Conservation (phyloP, 176 grass and related monocot species). For the Juncus inflexus region DNA sequence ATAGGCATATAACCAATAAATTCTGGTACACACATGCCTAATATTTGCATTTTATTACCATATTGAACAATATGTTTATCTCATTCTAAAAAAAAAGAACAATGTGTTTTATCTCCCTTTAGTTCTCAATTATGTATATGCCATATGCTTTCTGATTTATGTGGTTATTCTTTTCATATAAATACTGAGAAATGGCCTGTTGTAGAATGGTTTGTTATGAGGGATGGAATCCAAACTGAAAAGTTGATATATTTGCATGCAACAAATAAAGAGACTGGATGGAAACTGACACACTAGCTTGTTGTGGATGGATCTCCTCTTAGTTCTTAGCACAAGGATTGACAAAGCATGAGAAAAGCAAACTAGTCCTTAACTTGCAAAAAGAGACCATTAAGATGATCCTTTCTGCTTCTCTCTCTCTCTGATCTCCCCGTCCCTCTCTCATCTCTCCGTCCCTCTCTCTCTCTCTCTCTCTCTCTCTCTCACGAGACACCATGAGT, state of each 20-base stretch:
- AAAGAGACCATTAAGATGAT: slow-evolving; percentile 24
- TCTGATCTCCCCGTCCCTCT: neutral
- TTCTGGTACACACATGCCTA: too few relatives aligned
- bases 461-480: slow-evolving; percentile 14
- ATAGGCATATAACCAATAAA: too few relatives aligned
- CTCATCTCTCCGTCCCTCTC: neutral
- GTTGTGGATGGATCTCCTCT: neutral
- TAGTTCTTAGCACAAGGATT: neutral
- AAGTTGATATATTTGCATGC: neutral
- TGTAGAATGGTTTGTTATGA: too few relatives aligned
- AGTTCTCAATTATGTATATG: too few relatives aligned
- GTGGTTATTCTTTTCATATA: too few relatives aligned
- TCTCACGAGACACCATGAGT: slow-evolving; percentile 27
- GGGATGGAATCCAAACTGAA: too few relatives aligned
- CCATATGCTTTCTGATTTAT: too few relatives aligned
- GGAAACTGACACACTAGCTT: slow-evolving; percentile 13
- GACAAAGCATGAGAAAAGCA: slow-evolving; percentile 22
- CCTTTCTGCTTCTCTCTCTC: slow-evolving; percentile 8
- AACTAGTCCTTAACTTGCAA: slow-evolving; percentile 8
- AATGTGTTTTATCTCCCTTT: too few relatives aligned
- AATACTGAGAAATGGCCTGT: too few relatives aligned
- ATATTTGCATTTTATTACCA: too few relatives aligned
- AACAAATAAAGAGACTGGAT: slow-evolving; percentile 5
- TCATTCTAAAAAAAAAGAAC: too few relatives aligned
- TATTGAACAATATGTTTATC: too few relatives aligned